Percentiles rank a stretch among this genome's conserved stretches.
Evolutionary conservation across 106 monocot species (phyloP).

Genomic region (Dioscorea dumetorum): DNA sequence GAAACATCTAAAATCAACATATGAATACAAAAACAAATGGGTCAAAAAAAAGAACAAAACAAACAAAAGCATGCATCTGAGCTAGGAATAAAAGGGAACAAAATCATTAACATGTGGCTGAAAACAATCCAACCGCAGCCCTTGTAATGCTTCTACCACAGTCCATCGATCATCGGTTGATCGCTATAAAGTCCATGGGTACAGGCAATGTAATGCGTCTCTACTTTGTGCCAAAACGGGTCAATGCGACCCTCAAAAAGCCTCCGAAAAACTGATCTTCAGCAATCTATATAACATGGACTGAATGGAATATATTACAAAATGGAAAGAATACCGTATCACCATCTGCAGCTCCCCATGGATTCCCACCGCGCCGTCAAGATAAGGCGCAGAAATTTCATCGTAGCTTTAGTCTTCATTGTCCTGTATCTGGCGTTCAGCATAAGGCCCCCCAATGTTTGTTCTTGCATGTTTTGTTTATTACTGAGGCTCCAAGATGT

Average conservation of each 20-base stretch:
- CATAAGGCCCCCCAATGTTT: no score
- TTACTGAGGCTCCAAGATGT: slow-evolving; percentile 74
- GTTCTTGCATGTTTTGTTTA: background rate
- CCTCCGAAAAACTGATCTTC: background rate
- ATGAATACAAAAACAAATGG: no score
- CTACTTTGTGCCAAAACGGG: background rate
- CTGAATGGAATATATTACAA: slow-evolving; percentile 10
- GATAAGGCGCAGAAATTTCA: background rate
- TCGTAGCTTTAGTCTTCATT: background rate
- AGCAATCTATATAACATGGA: background rate
- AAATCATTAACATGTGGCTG: no score
- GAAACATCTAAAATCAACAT: no score
- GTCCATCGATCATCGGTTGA: background rate
- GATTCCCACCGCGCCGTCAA: background rate
- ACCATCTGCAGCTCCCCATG: background rate
- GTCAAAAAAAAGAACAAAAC: no score
- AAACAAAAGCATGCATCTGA: no score
- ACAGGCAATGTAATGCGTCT: background rate
- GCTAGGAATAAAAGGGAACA: no score
- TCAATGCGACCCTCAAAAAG: background rate
- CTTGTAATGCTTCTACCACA: background rate
- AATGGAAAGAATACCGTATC: slow-evolving; percentile 14
- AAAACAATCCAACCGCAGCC: background rate
- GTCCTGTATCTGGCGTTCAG: background rate
- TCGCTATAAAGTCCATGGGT: no score